Evolutionary conservation across 2,329 filamentous ascomycete species (phyloP), one percentile per base, ranked within the genome.

Genomic region (Coniosporium tulheliwenetii): DNA sequence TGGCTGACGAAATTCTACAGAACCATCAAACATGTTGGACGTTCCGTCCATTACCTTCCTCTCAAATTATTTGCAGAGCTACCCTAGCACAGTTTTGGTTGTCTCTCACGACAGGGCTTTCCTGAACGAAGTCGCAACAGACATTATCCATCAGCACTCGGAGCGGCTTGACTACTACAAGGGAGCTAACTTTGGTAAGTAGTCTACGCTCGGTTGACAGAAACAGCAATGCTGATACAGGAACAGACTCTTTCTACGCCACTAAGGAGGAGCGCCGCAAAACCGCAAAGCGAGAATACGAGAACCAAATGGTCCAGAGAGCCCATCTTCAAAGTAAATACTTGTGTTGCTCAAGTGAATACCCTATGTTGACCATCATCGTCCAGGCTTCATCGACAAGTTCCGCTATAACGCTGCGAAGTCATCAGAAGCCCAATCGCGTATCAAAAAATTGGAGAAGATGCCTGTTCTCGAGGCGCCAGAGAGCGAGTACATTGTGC

Each of bases 11-110:
- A 34, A 15, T 32, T 40, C 38, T n/a, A 42, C 43, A 68, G 91
- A 98, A 77, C 91, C 91, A 66, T 96, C 89, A 42, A 96, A 96
- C 78, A 96, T 96, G 89, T 86, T 98, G 85, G 91, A 96, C 65
- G 91, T 98, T 43, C 91, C 91, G n/a, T 96, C 91, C 16, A 96
- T 98, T 57, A 93, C 91, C 42, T 98, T 96, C 75, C 74, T 98
- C 59, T 83, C 89, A 38, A 89, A 87, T 55, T 98, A 98, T 58
- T 80, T 98, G 8, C 87, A 95, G 61, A 71, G 70, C 38, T 98
- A 98, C 57, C 89, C 89, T 33, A 94, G 85, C 62, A 96, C 91
- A 2, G 79, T 98, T 26, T 71, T 98, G 10, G 89, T 98, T 41
- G 91, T 98, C 48, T 94, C 85, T 61, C 91, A 98, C 82, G 91